Conservation (phyloP, 805 yeast genomes). For the Jamesozyma lodderae region DNA sequence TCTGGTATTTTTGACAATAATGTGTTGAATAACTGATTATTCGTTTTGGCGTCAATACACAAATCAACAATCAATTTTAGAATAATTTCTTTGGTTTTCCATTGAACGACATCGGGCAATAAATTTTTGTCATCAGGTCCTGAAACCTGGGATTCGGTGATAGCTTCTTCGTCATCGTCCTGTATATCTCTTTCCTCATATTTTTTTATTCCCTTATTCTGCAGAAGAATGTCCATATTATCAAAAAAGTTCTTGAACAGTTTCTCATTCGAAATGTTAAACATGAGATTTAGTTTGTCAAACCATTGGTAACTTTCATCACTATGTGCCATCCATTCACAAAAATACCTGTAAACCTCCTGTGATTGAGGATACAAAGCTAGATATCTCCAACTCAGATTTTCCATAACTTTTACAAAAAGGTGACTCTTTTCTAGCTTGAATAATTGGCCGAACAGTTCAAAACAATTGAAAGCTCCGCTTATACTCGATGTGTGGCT, state of each 20-base stretch:
- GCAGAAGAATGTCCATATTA: constrained; percentile 36
- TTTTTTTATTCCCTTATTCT: constrained; percentile 28
- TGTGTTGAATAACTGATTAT: constrained; percentile 2
- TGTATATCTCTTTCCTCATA: constrained; percentile 30
- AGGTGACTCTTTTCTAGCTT: constrained; percentile 43
- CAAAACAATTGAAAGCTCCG: constrained; percentile 39
- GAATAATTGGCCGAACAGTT: constrained; percentile 49
- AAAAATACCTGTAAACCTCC: constrained; percentile 39
- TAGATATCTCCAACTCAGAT: constrained; percentile 51
- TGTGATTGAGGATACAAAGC: constrained; percentile 38
- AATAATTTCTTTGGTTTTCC: constrained; percentile 37
- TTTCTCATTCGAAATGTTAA: constrained; percentile 36
- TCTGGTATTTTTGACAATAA: constrained; percentile 43
- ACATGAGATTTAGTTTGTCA: constrained; percentile 41
- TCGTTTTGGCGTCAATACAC: constrained; percentile 6
- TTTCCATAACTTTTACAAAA: constrained; percentile 39
- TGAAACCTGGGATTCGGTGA: constrained; percentile 22
- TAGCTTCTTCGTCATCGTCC: constrained; percentile 42
- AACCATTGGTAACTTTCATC: constrained; percentile 46
- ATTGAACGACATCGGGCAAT: constrained; percentile 28
- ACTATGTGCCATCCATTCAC: constrained; percentile 53
- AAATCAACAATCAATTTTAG: constrained; percentile 26
- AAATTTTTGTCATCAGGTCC: not conserved
- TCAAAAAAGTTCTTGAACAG: constrained; percentile 36
- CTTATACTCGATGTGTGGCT: constrained; percentile 37